Base-by-base conservation (phyloP, 2,329 filamentous ascomycete species). In the Lasiodiplodia hormozganensis region DNA sequence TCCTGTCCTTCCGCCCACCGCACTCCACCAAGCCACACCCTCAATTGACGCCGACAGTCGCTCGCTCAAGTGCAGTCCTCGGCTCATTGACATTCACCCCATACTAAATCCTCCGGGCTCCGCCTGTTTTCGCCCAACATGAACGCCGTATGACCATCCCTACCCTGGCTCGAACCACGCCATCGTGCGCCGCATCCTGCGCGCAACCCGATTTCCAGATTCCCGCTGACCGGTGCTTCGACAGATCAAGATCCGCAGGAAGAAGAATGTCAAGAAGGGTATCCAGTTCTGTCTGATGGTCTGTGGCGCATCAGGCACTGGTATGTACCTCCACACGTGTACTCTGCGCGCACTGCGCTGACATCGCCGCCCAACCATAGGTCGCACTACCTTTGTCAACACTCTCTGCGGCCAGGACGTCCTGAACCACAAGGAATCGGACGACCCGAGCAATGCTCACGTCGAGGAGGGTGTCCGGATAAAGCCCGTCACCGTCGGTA, bases 181-280 rank as follows among this genome's bases (percentile, higher is more conserved):
- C 57, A 58, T 53, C 70, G 71, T 74, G 75, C 69, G 76, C 69
- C 36, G 57, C 58, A 69, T 67, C 69, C 60, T 60, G 34, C 49
- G 65, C 56, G 65, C 60, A 28, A 40, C 31, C 47, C 60, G n/a
- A 49, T 16, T 38, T 16, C 43, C 12, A 52, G 28, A 52, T 34
- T 23, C 7, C 49, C 57, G 68, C 69, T 73, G 69, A 70, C 76
- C 74, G 74, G 72, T 60, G 58, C 49, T 60, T 60, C 69, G 49
- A 62, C 82, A 93, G 90, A 93, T 96, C 84, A 96, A 97, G 92
- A 94, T 97, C 82, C 94, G 96, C 85, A 92, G 93, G 85, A 99
- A 99, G 95, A 99, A 99, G 92, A 98, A 99, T 89, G 95, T 99
- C 86, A 97, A 97, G 92, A 97, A 97, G 89, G 96, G 96, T 81